Evolutionary conservation across 2,329 filamentous ascomycete genomes (phyloP).

Genomic region (Myriosclerotinia curreyana): DNA sequence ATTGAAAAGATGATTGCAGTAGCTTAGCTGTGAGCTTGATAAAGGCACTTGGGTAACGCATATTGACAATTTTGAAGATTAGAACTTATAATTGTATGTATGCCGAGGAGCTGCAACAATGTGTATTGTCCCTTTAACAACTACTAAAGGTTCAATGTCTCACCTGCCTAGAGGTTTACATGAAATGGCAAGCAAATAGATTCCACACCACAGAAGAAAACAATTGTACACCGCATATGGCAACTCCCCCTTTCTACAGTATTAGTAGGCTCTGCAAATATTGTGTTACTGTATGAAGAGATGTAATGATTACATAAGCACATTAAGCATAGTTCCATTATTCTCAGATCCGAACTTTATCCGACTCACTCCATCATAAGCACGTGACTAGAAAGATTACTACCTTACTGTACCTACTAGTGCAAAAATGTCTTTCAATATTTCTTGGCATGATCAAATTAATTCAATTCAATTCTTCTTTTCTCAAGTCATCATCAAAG

Average conservation of each 20-base stretch:
- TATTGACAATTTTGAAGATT: neutral
- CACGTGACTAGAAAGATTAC: neutral
- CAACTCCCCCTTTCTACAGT: neutral
- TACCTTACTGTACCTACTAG: neutral
- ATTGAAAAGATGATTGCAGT: conserved; percentile 20
- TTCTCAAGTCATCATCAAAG: neutral
- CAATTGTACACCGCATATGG: neutral
- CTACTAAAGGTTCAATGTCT: neutral
- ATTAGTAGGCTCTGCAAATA: neutral
- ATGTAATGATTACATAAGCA: conserved; percentile 6
- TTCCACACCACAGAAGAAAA: neutral
- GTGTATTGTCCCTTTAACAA: neutral
- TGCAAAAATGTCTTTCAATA: conserved; percentile 5
- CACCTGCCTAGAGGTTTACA: conserved; percentile 13
- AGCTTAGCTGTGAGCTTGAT: conserved; percentile 1
- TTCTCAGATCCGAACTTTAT: neutral
- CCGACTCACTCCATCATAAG: neutral
- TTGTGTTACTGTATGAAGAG: neutral
- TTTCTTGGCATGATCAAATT: conserved; percentile 16
- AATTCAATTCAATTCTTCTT: conserved; percentile 12
- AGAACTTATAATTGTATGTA: neutral
- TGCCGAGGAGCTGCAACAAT: neutral
- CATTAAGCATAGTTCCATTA: neutral
- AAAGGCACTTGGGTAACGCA: conserved; percentile 4
- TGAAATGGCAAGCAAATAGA: neutral